Evolutionary conservation across 2,329 filamentous ascomycete species (phyloP).

Genomic region (Colletotrichum gigasporum): DNA sequence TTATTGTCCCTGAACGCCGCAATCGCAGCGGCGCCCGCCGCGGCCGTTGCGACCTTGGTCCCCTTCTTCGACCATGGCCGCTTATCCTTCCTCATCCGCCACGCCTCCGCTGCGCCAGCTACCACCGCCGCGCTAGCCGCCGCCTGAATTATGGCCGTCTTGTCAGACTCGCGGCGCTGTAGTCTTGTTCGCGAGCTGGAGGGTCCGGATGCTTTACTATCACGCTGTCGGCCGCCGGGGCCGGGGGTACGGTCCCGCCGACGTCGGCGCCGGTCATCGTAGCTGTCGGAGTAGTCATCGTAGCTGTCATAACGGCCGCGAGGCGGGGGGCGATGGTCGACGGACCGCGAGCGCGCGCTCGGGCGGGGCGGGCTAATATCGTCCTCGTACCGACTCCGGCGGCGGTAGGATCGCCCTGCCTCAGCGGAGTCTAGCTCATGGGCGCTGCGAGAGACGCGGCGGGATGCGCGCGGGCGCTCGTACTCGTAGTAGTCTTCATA

Average conservation of each 20-base stretch:
- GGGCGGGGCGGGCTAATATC: constrained; percentile 6
- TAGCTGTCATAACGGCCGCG: constrained; percentile 9
- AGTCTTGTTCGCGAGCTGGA: neutral
- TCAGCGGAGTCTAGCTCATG: constrained; percentile 11
- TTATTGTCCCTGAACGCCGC: constrained; percentile 28
- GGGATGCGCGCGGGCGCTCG: constrained; percentile 1
- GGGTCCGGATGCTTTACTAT: neutral
- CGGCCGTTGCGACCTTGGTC: constrained; percentile 26
- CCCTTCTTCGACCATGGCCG: constrained; percentile 28
- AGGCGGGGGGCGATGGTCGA: constrained; percentile 11
- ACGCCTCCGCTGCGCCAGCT: constrained; percentile 29
- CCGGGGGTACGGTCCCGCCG: neutral
- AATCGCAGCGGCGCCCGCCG: constrained; percentile 31
- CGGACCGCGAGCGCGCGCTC: constrained; percentile 4
- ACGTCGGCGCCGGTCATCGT: constrained; percentile 10
- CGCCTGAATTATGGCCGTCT: constrained; percentile 24
- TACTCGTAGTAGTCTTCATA: constrained; percentile 19
- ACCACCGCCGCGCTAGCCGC: constrained; percentile 28
- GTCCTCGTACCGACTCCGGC: constrained; percentile 3
- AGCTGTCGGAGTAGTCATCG: constrained; percentile 17
- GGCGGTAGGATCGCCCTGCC: neutral
- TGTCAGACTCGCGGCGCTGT: neutral
- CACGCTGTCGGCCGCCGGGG: neutral
- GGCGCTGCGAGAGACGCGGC: constrained; percentile 11
- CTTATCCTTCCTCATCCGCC: constrained; percentile 30